Evolutionary conservation across 192 early-diverging fungal species (phyloP).

Genomic region (Phycomyces blakesleeanus): DNA sequence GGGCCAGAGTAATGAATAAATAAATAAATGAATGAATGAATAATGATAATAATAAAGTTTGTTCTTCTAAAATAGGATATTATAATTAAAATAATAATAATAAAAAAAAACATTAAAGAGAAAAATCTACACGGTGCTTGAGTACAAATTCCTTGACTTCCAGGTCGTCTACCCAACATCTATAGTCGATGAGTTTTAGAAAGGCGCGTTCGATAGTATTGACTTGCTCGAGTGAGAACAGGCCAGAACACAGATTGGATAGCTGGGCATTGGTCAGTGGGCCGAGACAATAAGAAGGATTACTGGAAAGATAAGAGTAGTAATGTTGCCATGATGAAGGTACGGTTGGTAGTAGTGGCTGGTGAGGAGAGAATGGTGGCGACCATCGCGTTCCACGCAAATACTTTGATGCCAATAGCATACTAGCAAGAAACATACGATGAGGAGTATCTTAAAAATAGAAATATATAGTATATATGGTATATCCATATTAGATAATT

Average conservation of each 20-base stretch:
- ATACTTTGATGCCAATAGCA: constrained; percentile 27
- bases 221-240: constrained; percentile 23
- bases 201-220: constrained; percentile 28
- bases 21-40: too few relatives aligned
- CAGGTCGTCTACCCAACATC: constrained; percentile 24
- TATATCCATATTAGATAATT: too few relatives aligned
- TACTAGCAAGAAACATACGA: constrained; percentile 24
- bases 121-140: constrained; percentile 20
- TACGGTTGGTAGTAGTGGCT: neutral
- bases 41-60: neutral
- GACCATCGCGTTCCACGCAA: constrained; percentile 12
- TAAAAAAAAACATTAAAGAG: constrained; percentile 2
- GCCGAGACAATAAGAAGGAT: neutral
- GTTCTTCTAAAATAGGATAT: neutral
- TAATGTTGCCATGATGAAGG: neutral
- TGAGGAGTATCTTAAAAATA: constrained; percentile 26
- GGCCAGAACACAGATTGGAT: constrained; percentile 15
- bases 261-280: constrained; percentile 23
- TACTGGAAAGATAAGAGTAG: neutral
- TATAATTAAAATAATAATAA: neutral
- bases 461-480: too few relatives aligned
- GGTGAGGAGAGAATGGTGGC: neutral
- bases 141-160: constrained; percentile 28
- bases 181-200: constrained; percentile 28
- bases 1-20: too few relatives aligned